Evolutionary conservation across 495 filamentous ascomycete species (phyloP).

Genomic region (Tuber aestivum): DNA sequence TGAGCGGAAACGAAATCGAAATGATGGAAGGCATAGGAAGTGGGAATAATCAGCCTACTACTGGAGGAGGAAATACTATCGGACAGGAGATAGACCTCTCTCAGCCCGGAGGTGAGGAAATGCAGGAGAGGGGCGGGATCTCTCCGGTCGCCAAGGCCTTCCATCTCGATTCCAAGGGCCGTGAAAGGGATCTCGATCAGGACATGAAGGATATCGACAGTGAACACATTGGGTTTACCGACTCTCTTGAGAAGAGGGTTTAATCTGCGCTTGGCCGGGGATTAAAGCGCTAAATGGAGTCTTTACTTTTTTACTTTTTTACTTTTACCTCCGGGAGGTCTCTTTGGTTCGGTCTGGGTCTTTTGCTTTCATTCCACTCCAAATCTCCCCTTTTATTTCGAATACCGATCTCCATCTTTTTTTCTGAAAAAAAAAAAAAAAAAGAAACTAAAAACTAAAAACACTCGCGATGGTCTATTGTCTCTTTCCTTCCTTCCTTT

Average conservation of each 20-base stretch:
- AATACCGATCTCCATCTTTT: background rate
- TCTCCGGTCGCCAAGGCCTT: slow-evolving; percentile 38
- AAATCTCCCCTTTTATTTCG: background rate
- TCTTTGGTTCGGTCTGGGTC: background rate
- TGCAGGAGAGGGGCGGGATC: slow-evolving; percentile 33
- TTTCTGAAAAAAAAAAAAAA: background rate
- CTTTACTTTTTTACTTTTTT: background rate
- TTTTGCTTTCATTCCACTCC: background rate
- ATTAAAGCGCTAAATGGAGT: background rate
- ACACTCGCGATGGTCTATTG: background rate
- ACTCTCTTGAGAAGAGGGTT: background rate
- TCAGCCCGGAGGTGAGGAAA: slow-evolving; percentile 27
- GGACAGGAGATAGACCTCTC: slow-evolving; percentile 13
- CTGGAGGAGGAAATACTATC: slow-evolving; percentile 11
- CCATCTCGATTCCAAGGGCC: slow-evolving; percentile 18
- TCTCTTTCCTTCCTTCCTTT: background rate
- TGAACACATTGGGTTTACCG: slow-evolving; percentile 31
- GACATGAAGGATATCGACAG: slow-evolving; percentile 34
- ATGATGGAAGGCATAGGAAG: slow-evolving; percentile 25
- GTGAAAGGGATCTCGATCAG: slow-evolving; percentile 25
- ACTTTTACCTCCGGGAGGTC: background rate
- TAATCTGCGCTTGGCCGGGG: slow-evolving; percentile 13
- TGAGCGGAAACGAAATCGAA: slow-evolving; percentile 21
- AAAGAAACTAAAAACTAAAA: background rate
- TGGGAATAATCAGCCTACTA: background rate